phyloP scores from a whole-genome alignment of 176 grass and related monocot genomes.

The Triticum dicoccoides region DNA sequence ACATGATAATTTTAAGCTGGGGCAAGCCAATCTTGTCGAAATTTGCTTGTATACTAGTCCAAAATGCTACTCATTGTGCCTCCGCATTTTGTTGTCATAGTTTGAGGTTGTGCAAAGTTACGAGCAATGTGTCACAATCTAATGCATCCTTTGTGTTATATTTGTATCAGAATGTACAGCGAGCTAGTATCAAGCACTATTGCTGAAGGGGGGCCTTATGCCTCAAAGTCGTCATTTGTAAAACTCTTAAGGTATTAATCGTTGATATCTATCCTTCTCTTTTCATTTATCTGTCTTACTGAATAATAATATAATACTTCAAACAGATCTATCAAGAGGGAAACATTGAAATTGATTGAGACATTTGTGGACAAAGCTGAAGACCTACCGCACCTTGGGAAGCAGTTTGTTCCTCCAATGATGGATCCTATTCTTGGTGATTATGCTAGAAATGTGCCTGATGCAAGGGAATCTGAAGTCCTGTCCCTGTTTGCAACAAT shows the following conservation, averaged over 20 bases:
- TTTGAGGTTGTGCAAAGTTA: not conserved
- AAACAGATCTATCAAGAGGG: conserved; percentile 94
- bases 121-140: not conserved
- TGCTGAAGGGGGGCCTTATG: conserved; percentile 94
- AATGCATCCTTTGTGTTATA: not conserved
- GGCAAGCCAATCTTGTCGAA: not conserved
- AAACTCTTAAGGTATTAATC: conserved; percentile 76
- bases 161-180: conserved; percentile 91
- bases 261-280: not conserved
- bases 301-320: conserved; percentile 23
- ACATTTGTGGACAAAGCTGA: conserved; percentile 99
- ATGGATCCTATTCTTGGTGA: conserved; percentile 97
- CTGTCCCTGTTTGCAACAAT: conserved; percentile 91
- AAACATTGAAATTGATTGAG: conserved; percentile 98
- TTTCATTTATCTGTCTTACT: conserved; percentile 11
- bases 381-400: conserved; percentile 89
- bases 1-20: not conserved
- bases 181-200: conserved; percentile 97
- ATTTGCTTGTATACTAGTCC: not conserved
- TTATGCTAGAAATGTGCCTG: conserved; percentile 98
- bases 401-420: conserved; percentile 99
- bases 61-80: not conserved
- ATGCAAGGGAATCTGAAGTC: conserved; percentile 99
- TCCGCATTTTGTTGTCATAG: conserved; percentile 18
- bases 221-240: conserved; percentile 94